Conservation (phyloP, 2,329 filamentous ascomycete species). For the Domatiomyces globalis region DNA sequence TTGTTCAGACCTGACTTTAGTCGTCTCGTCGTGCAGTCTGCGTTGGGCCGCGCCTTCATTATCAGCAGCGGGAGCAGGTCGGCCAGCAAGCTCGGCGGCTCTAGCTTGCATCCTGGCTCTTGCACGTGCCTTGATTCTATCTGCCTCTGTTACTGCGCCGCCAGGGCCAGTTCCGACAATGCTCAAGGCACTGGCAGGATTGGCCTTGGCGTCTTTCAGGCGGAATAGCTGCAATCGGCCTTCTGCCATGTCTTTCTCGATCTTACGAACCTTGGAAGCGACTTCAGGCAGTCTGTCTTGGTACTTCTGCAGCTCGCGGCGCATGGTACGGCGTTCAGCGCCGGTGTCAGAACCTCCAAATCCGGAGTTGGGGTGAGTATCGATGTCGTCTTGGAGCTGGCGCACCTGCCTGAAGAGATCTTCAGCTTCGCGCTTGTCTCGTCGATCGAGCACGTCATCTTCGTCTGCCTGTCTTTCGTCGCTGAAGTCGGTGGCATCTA, state of each 20-base stretch:
- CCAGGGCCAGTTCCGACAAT: slow-evolving; percentile 90
- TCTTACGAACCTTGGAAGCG: slow-evolving; percentile 78
- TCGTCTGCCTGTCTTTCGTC: slow-evolving; percentile 83
- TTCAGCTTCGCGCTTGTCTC: slow-evolving; percentile 82
- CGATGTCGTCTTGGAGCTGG: slow-evolving; percentile 86
- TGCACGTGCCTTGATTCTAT: slow-evolving; percentile 84
- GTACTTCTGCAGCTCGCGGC: slow-evolving; percentile 74
- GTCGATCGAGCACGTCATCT: slow-evolving; percentile 78
- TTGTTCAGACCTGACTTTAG: slow-evolving; percentile 65
- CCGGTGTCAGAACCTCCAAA: slow-evolving; percentile 63
- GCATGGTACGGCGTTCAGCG: slow-evolving; percentile 71
- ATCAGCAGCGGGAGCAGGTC: slow-evolving; percentile 54
- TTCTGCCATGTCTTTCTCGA: slow-evolving; percentile 86
- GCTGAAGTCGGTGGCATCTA: slow-evolving; percentile 92
- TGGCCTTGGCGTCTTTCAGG: slow-evolving; percentile 78
- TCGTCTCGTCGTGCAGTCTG: slow-evolving; percentile 76
- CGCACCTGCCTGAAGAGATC: slow-evolving; percentile 87
- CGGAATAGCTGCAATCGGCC: slow-evolving; percentile 85
- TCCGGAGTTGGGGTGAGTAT: slow-evolving; percentile 67
- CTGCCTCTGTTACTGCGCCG: slow-evolving; percentile 78
- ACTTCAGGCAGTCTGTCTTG: slow-evolving; percentile 84
- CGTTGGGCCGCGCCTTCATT: slow-evolving; percentile 69
- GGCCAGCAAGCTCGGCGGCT: slow-evolving; percentile 79
- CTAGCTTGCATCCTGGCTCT: slow-evolving; percentile 99
- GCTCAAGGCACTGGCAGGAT: slow-evolving; percentile 63